Conservation (phyloP, 176 grass and related monocot genomes). For the Echinochloa phyllopogon region DNA sequence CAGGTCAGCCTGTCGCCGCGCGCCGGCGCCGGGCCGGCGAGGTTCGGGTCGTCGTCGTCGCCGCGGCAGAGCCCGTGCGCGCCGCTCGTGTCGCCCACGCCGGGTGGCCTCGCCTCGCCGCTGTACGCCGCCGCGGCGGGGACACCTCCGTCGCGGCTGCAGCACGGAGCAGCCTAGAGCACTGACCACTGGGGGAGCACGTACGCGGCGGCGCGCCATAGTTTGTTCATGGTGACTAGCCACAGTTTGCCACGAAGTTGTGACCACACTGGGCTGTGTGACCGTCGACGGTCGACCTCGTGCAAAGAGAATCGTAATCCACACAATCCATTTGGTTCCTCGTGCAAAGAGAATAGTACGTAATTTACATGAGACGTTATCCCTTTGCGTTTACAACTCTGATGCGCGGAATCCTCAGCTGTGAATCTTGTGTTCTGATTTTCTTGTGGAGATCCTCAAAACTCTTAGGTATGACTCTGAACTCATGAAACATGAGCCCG, state of each 20-base stretch:
- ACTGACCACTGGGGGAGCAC: background rate
- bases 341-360: no score
- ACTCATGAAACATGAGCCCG: slow-evolving; percentile 33
- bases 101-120: background rate
- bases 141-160: slow-evolving; percentile 20
- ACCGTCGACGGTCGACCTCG: background rate
- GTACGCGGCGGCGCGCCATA: background rate
- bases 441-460: background rate
- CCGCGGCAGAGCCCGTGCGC: slow-evolving; percentile 35
- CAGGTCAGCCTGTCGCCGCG: slow-evolving; percentile 86
- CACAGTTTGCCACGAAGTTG: background rate
- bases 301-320: no score
- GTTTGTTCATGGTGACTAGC: no score
- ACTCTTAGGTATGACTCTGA: background rate
- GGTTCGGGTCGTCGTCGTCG: slow-evolving; percentile 37
- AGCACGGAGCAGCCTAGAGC: slow-evolving; percentile 46
- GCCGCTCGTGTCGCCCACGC: slow-evolving; percentile 14
- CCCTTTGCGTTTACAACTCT: no score
- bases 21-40: background rate
- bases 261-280: background rate
- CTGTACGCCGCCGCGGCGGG: background rate
- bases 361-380: no score
- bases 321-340: no score
- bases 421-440: background rate
- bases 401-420: no score